A percentile compares a stretch with the other conserved stretches of the same genome.
Evolutionary conservation across 2,329 filamentous ascomycete species (phyloP).

Genomic region (Diaporthe vaccinii): DNA sequence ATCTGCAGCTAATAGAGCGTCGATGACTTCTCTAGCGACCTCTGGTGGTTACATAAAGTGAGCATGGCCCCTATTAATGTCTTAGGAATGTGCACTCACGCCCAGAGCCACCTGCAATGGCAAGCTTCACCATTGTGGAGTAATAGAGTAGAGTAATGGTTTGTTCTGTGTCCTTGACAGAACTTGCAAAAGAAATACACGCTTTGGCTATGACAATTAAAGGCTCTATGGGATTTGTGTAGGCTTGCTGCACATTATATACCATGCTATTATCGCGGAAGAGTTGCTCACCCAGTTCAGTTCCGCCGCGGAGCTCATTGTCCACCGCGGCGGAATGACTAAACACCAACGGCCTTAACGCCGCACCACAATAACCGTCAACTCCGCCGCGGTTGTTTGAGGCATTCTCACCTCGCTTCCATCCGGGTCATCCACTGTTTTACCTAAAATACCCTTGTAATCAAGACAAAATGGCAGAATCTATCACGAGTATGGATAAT

Average conservation of each 20-base stretch:
- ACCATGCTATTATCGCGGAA: background rate
- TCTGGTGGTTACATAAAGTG: constrained; percentile 6
- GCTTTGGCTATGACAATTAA: background rate
- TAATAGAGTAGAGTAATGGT: no score
- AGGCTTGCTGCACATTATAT: background rate
- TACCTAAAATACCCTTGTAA: background rate
- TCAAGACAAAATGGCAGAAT: background rate
- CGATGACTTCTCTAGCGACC: constrained; percentile 38
- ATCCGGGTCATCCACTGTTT: no score
- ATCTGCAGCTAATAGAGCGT: constrained; percentile 28
- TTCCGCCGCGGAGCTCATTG: constrained; percentile 30
- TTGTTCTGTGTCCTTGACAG: background rate
- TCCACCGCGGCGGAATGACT: constrained; percentile 32
- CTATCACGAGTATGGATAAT: no score
- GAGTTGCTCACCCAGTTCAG: background rate
- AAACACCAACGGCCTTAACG: background rate
- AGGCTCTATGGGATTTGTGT: background rate
- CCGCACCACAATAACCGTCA: background rate
- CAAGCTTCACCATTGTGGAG: constrained; percentile 40
- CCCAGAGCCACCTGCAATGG: constrained; percentile 38
- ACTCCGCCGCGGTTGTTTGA: background rate
- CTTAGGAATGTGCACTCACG: constrained; percentile 5
- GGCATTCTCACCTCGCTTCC: background rate
- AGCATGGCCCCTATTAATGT: background rate
- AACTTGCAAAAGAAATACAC: background rate